Percentiles rank a stretch among this genome's conserved stretches.
These are phyloP conservation scores for Beta lomatogona DNA, from an alignment of 179 eudicot species.

Conservation along the genomic window DNA sequence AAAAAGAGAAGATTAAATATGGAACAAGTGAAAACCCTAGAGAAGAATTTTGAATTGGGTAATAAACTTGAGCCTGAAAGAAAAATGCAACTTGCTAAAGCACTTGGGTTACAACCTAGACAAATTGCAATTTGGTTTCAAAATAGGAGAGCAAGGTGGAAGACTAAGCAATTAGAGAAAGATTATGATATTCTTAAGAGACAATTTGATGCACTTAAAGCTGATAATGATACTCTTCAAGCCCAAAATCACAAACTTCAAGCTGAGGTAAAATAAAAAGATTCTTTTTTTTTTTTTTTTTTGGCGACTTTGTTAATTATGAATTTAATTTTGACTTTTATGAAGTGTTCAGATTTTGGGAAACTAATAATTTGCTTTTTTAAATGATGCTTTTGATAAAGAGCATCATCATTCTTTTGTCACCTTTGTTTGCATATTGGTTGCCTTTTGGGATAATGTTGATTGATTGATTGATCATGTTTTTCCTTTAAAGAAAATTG, in stretches of 20 bases:
- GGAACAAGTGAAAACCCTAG: constrained; percentile 91
- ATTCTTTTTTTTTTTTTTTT: too few relatives aligned
- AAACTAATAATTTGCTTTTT: not conserved
- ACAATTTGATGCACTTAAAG: constrained; percentile 82
- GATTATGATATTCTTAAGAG: constrained; percentile 79
- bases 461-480: constrained; percentile 28
- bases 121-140: constrained; percentile 96
- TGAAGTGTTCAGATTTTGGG: not conserved
- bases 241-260: constrained; percentile 83
- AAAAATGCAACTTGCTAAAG: constrained; percentile 85
- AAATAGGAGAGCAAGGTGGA: constrained; percentile 91
- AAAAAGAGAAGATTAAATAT: constrained; percentile 86
- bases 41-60: constrained; percentile 78
- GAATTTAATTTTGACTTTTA: not conserved
- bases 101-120: constrained; percentile 85
- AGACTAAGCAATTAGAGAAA: constrained; percentile 86
- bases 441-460: constrained; percentile 27
- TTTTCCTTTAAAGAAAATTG: not conserved
- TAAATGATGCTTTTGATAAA: constrained; percentile 16
- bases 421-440: constrained; percentile 15
- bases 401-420: constrained; percentile 3
- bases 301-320: not conserved
- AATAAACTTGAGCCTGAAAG: constrained; percentile 95
- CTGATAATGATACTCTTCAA: constrained; percentile 79
- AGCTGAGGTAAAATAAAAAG: constrained; percentile 55